A percentile compares a stretch with the other conserved stretches of the same genome.
phyloP scores from a whole-genome alignment of 805 yeast species.

The Metschnikowia continentalis region DNA sequence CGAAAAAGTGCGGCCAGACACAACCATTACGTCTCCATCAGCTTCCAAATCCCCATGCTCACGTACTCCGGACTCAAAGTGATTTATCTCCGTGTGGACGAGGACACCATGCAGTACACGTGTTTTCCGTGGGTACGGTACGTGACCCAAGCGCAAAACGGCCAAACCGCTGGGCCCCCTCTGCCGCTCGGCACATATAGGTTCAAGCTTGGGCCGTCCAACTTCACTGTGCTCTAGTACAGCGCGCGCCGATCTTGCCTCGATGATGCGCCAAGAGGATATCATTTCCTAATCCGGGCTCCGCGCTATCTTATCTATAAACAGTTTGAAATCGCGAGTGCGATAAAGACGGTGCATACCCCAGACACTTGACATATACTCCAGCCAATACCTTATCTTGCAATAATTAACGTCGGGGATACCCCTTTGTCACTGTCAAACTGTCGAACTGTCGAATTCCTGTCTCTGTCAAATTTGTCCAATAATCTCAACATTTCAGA shows the following conservation, averaged over 20 bases:
- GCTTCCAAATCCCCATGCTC: slow-evolving; percentile 41
- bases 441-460: too few species aligned
- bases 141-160: slow-evolving; percentile 22
- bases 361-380: not conserved
- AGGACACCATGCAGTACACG: slow-evolving; percentile 55
- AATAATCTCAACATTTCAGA: not conserved
- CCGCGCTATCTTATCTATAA: slow-evolving; percentile 11
- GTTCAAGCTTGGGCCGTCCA: slow-evolving; percentile 16
- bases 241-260: not conserved
- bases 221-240: slow-evolving; percentile 5
- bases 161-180: not conserved
- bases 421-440: too few species aligned
- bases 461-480: too few species aligned
- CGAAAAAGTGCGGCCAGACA: slow-evolving; percentile 15
- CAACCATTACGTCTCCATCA: slow-evolving; percentile 18
- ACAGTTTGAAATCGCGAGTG: not conserved
- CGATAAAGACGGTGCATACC: slow-evolving; percentile 3
- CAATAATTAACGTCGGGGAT: too few species aligned
- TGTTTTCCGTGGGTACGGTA: slow-evolving; percentile 81
- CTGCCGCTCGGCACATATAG: slow-evolving; percentile 8
- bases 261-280: slow-evolving; percentile 7
- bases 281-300: slow-evolving; percentile 9
- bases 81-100: slow-evolving; percentile 63
- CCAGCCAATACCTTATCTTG: not conserved
- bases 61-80: slow-evolving; percentile 65